These are phyloP conservation scores for Eruca vesicaria DNA, from an alignment of 441 rosid species.

Conservation along the genomic window DNA sequence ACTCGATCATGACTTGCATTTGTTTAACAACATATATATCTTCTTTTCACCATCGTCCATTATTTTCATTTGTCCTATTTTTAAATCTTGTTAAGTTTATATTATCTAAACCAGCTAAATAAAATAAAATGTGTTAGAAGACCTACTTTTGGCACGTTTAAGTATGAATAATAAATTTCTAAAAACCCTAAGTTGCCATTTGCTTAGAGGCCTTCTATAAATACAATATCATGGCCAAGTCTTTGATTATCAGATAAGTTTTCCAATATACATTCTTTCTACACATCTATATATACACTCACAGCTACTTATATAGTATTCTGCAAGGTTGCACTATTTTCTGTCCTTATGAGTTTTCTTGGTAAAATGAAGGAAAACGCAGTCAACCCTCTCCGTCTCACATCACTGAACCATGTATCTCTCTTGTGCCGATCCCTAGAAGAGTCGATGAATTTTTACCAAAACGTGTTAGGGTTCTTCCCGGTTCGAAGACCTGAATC, in stretches of 20 bases:
- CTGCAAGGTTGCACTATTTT: not conserved
- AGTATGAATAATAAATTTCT: not conserved
- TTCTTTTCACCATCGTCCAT: not conserved
- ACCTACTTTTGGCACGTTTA: not conserved
- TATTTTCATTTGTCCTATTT: not conserved
- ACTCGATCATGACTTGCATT: not conserved
- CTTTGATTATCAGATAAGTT: conserved; percentile 5
- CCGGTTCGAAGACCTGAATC: conserved; percentile 79
- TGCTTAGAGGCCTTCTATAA: conserved; percentile 19
- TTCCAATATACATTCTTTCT: not conserved
- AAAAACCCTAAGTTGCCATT: not conserved
- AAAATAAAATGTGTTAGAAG: not conserved
- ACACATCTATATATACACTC: not conserved
- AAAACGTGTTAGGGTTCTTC: conserved; percentile 63
- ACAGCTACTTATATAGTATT: not conserved
- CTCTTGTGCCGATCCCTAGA: conserved; percentile 60
- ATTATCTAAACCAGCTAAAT: not conserved
- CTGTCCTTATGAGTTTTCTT: not conserved
- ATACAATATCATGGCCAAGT: conserved; percentile 10
- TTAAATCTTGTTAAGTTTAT: not conserved
- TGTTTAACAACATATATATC: not conserved
- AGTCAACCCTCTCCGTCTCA: conserved; percentile 70
- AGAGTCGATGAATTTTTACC: conserved; percentile 63
- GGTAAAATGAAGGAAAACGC: conserved; percentile 48
- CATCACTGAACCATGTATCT: conserved; percentile 74